Conservation (phyloP, 768 basidiomycete genomes). For the Exsudoporus frostii region DNA sequence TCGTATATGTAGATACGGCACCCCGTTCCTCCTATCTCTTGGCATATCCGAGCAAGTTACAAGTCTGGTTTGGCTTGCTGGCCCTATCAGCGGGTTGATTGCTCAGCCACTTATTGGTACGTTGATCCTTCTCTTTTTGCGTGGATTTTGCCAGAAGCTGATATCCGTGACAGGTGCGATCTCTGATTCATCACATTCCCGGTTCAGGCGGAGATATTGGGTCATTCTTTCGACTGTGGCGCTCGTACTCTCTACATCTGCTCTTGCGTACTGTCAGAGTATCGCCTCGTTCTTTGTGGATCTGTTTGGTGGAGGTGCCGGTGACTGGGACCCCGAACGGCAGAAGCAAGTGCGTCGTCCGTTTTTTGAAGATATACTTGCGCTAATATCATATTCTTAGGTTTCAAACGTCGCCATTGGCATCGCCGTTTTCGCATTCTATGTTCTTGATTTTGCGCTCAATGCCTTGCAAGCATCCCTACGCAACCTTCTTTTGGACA, state of each 20-base stretch:
- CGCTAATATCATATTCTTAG: constrained; percentile 33
- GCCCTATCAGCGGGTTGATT: constrained; percentile 91
- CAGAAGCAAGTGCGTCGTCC: constrained; percentile 49
- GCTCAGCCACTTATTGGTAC: constrained; percentile 98
- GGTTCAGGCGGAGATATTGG: constrained; percentile 91
- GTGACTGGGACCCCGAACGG: constrained; percentile 84
- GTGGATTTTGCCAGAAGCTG: background rate
- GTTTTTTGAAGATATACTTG: background rate
- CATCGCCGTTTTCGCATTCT: constrained; percentile 88
- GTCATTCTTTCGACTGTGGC: constrained; percentile 83
- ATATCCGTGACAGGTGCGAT: constrained; percentile 65
- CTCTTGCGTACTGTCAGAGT: constrained; percentile 78
- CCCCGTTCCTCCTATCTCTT: constrained; percentile 81
- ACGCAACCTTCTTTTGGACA: constrained; percentile 88
- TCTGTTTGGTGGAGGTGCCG: constrained; percentile 66
- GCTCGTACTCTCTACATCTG: constrained; percentile 72
- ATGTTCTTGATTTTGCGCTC: constrained; percentile 93
- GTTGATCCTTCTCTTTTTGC: background rate
- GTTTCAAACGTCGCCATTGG: constrained; percentile 70
- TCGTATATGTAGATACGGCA: constrained; percentile 71
- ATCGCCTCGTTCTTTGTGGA: constrained; percentile 76
- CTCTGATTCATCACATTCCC: constrained; percentile 90
- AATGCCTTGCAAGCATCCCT: constrained; percentile 94
- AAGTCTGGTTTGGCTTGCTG: constrained; percentile 91
- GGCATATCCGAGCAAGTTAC: constrained; percentile 88